Conservation (phyloP, 306 rosid species). For the Casuarina cunninghamiana region DNA sequence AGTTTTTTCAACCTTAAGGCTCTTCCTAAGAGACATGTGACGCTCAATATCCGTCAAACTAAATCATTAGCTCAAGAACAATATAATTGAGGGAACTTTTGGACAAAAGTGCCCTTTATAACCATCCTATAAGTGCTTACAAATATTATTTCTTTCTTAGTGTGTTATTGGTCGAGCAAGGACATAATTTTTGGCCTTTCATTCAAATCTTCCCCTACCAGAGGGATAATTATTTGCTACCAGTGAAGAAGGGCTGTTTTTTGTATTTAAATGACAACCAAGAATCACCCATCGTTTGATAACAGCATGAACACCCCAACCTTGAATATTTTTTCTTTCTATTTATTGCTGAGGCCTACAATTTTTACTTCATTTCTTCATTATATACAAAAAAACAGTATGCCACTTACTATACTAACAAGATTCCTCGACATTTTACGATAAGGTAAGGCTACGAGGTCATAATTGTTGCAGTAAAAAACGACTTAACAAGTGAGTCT, state of each 20-base stretch:
- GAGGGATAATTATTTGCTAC: too few relatives aligned
- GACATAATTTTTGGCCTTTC: too few relatives aligned
- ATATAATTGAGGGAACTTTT: not conserved
- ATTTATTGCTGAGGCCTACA: not conserved
- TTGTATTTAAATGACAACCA: not conserved
- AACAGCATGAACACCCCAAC: too few relatives aligned
- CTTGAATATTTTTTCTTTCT: not conserved
- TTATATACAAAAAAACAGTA: not conserved
- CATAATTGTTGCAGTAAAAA: too few relatives aligned
- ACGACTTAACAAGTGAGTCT: too few relatives aligned
- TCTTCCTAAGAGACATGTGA: constrained; percentile 17
- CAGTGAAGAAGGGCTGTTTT: not conserved
- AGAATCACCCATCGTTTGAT: too few relatives aligned
- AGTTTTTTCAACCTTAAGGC: constrained; percentile 79
- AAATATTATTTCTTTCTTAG: not conserved
- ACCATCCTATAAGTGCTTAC: not conserved
- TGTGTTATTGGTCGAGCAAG: too few relatives aligned
- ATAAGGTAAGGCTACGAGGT: too few relatives aligned
- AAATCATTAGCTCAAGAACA: not conserved
- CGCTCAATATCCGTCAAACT: not conserved
- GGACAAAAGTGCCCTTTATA: not conserved
- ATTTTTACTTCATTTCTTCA: not conserved
- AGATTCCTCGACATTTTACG: too few relatives aligned
- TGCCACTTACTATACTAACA: too few relatives aligned
- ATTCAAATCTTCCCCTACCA: too few relatives aligned